A percentile compares a stretch with the other conserved stretches of the same genome.
phyloP scores from a whole-genome alignment of 495 filamentous ascomycete genomes.

The Viridothelium virens region DNA sequence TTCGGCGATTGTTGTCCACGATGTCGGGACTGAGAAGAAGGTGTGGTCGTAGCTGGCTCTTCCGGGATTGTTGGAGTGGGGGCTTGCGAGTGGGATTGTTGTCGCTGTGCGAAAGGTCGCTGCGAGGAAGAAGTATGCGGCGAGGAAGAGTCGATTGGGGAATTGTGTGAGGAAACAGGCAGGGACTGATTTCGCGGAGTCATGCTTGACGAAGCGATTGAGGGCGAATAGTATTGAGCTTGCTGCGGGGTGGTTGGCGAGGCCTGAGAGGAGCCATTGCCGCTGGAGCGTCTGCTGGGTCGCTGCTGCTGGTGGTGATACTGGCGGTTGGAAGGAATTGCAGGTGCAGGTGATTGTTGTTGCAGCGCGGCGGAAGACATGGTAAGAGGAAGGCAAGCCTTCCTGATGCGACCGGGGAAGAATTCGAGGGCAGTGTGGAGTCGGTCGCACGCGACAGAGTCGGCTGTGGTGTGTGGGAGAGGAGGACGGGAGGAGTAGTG shows the following conservation, averaged over 20 bases:
- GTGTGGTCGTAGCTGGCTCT: slow-evolving; percentile 34
- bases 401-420: background rate
- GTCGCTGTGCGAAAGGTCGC: slow-evolving; percentile 45
- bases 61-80: slow-evolving; percentile 23
- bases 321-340: slow-evolving; percentile 25
- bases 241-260: slow-evolving; percentile 42
- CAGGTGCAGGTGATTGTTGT: slow-evolving; percentile 28
- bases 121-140: slow-evolving; percentile 44
- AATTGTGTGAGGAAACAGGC: slow-evolving; percentile 36
- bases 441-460: background rate
- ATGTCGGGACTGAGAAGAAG: slow-evolving; percentile 45
- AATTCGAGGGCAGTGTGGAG: too few species aligned
- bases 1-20: slow-evolving; percentile 40
- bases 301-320: slow-evolving; percentile 30
- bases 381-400: slow-evolving; percentile 11
- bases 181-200: slow-evolving; percentile 38
- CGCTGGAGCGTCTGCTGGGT: slow-evolving; percentile 27
- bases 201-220: slow-evolving; percentile 31
- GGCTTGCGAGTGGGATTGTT: slow-evolving; percentile 25
- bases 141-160: slow-evolving; percentile 36
- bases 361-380: slow-evolving; percentile 39
- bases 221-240: slow-evolving; percentile 29
- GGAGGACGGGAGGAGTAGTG: background rate
- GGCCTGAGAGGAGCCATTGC: slow-evolving; percentile 40
- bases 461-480: background rate